phyloP scores from a whole-genome alignment of 768 basidiomycete genomes.

The Boletus barrowsii region DNA sequence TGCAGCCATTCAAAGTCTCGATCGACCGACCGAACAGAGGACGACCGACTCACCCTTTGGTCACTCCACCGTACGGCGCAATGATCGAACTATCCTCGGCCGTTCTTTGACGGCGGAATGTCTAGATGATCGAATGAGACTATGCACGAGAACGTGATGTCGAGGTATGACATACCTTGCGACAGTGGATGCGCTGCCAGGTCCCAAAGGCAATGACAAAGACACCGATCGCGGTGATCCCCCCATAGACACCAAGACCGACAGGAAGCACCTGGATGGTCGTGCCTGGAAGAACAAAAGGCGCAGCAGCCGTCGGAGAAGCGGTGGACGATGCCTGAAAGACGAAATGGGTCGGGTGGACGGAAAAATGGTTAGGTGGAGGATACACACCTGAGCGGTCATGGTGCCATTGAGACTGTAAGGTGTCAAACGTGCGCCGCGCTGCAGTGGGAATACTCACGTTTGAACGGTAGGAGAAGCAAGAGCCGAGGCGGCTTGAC shows the following conservation, averaged over 20 bases:
- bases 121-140: slow-evolving; percentile 37
- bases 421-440: not conserved
- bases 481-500: slow-evolving; percentile 25
- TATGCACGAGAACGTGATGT: not conserved
- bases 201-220: slow-evolving; percentile 82
- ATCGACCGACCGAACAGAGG: not conserved
- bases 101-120: slow-evolving; percentile 71
- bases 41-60: slow-evolving; percentile 16
- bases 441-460: slow-evolving; percentile 29
- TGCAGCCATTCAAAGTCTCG: not conserved
- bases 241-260: slow-evolving; percentile 80
- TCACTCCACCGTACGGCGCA: slow-evolving; percentile 55
- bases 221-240: slow-evolving; percentile 80
- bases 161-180: slow-evolving; percentile 52
- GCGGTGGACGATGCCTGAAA: slow-evolving; percentile 27
- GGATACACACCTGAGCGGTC: slow-evolving; percentile 26
- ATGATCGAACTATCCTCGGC: slow-evolving; percentile 55
- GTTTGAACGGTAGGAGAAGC: slow-evolving; percentile 36
- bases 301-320: slow-evolving; percentile 28
- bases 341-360: not conserved
- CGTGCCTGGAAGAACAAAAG: slow-evolving; percentile 70
- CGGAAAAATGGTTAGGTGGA: too few relatives aligned
- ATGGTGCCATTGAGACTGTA: slow-evolving; percentile 48
- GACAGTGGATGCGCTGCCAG: slow-evolving; percentile 83
- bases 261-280: slow-evolving; percentile 73